A percentile compares a stretch with the other conserved stretches of the same genome.
Evolutionary conservation across 2,329 filamentous ascomycete species (phyloP).

Genomic region (Fusarium tanahbumbuense): DNA sequence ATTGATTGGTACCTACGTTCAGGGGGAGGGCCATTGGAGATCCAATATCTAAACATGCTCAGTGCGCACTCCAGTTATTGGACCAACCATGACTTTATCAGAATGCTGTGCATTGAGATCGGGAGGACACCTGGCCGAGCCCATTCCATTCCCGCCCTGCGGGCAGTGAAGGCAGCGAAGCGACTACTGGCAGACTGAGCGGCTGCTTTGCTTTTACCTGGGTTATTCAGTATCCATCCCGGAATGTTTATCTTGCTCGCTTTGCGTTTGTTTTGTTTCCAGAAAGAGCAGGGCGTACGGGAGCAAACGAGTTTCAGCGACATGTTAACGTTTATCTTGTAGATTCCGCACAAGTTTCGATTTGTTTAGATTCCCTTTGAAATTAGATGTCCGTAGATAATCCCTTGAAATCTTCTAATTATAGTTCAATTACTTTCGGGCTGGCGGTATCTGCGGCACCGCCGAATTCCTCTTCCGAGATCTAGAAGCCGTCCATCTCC

Average conservation of each 20-base stretch:
- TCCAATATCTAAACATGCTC: conserved; percentile 97
- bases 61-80: conserved; percentile 96
- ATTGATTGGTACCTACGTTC: conserved; percentile 90
- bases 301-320: not conserved
- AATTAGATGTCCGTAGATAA: not conserved
- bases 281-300: conserved; percentile 6
- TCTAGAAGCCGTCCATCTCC: conserved; percentile 58
- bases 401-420: conserved; percentile 9
- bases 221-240: not conserved
- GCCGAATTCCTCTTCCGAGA: not conserved
- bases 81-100: conserved; percentile 86
- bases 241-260: not conserved
- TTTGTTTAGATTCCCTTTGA: conserved; percentile 11
- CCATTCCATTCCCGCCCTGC: conserved; percentile 67
- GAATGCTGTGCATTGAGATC: conserved; percentile 89
- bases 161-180: conserved; percentile 66
- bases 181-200: conserved; percentile 46
- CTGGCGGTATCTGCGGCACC: not conserved
- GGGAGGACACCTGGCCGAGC: conserved; percentile 77
- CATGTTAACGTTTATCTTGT: not conserved
- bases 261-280: not conserved
- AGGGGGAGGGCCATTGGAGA: conserved; percentile 87
- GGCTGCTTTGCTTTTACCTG: not conserved
- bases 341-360: not conserved
- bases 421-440: conserved; percentile 14